A percentile compares a stretch with the other conserved stretches of the same genome.
phyloP scores from a whole-genome alignment of 768 basidiomycete genomes.

The Tulasnella sp. region DNA sequence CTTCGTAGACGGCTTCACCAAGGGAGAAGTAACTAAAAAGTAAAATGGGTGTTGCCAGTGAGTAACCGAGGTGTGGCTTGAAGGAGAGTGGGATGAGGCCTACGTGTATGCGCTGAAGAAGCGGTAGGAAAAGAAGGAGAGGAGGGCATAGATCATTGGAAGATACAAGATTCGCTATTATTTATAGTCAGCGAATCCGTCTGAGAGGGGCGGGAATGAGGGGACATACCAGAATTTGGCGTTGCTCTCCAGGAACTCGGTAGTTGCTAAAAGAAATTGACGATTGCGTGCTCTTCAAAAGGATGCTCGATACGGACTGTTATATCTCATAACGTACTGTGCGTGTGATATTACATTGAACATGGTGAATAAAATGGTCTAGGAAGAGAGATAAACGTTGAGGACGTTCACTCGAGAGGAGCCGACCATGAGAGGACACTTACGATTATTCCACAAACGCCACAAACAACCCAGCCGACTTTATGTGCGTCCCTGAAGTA shows the following conservation, averaged over 20 bases:
- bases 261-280: constrained; percentile 53
- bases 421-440: neutral
- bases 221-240: constrained; percentile 56
- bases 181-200: constrained; percentile 2
- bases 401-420: neutral
- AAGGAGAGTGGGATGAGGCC: neutral
- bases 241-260: constrained; percentile 64
- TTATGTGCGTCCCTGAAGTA: neutral
- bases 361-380: neutral
- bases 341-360: neutral
- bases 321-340: neutral
- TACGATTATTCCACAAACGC: neutral
- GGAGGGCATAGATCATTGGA: constrained; percentile 68
- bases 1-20: too few species aligned
- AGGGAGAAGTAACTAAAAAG: too few species aligned
- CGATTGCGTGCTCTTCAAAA: neutral
- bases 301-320: neutral
- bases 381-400: neutral
- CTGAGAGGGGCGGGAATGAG: neutral
- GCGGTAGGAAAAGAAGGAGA: constrained; percentile 83
- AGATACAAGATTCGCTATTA: constrained; percentile 64
- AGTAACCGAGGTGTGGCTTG: too few species aligned
- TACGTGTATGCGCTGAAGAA: constrained; percentile 71
- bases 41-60: too few species aligned
- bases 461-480: neutral